A percentile compares a stretch with the other conserved stretches of the same genome.
Evolutionary conservation across 441 rosid species (phyloP).

Genomic region (Pelargonium fulgidum): DNA sequence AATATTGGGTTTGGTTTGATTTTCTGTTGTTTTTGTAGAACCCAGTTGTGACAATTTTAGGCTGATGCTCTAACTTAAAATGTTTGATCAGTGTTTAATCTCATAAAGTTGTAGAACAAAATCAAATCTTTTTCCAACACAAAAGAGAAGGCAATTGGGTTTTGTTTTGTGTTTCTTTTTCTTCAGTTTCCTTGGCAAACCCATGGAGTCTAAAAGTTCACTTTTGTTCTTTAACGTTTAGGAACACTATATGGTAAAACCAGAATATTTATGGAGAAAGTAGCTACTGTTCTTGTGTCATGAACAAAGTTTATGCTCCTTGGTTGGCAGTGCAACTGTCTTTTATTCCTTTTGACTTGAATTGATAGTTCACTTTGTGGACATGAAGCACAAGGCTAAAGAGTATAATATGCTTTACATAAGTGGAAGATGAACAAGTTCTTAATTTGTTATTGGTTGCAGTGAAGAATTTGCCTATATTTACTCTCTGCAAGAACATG

Average conservation of each 20-base stretch:
- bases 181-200: neutral
- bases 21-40: too few species aligned
- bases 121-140: neutral
- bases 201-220: neutral
- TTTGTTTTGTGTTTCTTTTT: neutral
- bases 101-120: neutral
- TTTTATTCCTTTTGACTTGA: neutral
- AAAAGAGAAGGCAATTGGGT: neutral
- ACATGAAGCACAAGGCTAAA: conserved; percentile 2
- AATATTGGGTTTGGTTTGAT: too few species aligned
- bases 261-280: neutral
- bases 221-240: neutral
- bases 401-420: neutral
- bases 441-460: neutral
- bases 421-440: conserved; percentile 4
- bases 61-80: too few species aligned
- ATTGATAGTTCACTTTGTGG: neutral
- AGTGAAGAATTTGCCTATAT: neutral
- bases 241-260: neutral
- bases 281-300: neutral
- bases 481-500: neutral
- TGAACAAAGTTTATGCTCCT: neutral
- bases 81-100: neutral
- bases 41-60: too few species aligned
- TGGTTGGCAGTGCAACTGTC: neutral